Base-by-base conservation (phyloP, 805 yeast genomes). In the Candida awuae region DNA sequence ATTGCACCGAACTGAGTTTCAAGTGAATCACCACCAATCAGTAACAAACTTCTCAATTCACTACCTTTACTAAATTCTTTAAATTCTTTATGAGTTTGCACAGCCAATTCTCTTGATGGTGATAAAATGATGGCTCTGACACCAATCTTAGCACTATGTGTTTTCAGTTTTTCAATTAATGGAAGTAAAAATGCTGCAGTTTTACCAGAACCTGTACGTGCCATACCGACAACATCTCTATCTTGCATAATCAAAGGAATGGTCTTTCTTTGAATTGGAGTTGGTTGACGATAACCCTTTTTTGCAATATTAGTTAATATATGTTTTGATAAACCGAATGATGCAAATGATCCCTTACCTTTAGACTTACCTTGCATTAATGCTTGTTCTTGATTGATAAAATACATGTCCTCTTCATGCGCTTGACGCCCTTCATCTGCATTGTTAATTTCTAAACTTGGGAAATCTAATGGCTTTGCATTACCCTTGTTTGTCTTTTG, bases 211-310 rank as follows among this genome's bases (percentile, higher is more conserved):
- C 99, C 99, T 0, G 99, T 92, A 55, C 99, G 74, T 13, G 99
- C 99, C 99, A 92, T 92, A 56, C 97, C 99, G 13, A 92, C 98
- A 30, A 92, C 94, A 63, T 92, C 98, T 55, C 94, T 71, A 39
- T 77, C 82, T 34, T 83, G 85, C 66, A 92, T 66, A 43, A 92
- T 80, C 39, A 87, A 67, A 0, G 98, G 98, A 42, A 92, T 84
- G 3, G 98, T 81, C 57, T 90, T 92, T 48, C 98, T 72, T 64
- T 92, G 99, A 59, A 92, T 92, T 2, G 99, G 99, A 0, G 99
- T 92, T 12, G 99, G 99, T 49, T 83, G 92, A 49, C 77, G 81
- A 65, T 78, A 92, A 0, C 99, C 99, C 55, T 86, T 88, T 44
- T 77, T 79, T 40, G 74, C 56, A 39, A 92, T 80, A 52, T 86